A percentile compares a stretch with the other conserved stretches of the same genome.
phyloP scores from a whole-genome alignment of 2,329 filamentous ascomycete species.

The Neophaeococcomyces mojaviensis region DNA sequence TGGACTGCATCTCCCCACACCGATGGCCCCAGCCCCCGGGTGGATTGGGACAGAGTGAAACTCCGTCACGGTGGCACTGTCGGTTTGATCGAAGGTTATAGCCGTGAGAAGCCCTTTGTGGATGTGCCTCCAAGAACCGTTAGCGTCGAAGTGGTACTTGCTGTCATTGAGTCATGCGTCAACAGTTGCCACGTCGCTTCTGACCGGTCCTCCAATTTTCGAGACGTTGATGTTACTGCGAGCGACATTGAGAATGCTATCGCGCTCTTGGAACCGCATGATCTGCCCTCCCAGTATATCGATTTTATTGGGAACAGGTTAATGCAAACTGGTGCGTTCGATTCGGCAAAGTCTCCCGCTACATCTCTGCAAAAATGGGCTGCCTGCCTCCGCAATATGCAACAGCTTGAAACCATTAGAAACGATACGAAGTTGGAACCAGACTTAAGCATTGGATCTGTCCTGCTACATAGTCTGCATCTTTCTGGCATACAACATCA shows the following conservation, averaged over 20 bases:
- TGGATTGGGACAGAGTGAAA: constrained; percentile 16
- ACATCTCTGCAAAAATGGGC: constrained; percentile 1
- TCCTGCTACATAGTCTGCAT: constrained; percentile 14
- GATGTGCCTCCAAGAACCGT: constrained; percentile 43
- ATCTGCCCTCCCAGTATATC: constrained; percentile 25
- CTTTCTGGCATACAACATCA: constrained; percentile 29
- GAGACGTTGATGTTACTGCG: background rate
- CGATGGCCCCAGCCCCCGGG: constrained; percentile 3
- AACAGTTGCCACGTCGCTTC: constrained; percentile 37
- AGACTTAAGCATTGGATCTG: constrained; percentile 11
- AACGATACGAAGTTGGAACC: background rate
- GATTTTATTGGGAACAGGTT: constrained; percentile 42
- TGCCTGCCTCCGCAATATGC: background rate
- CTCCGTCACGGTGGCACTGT: constrained; percentile 11
- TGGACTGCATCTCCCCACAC: constrained; percentile 25
- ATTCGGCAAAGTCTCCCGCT: constrained; percentile 28
- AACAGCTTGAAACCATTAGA: constrained; percentile 3
- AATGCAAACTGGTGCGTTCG: constrained; percentile 42
- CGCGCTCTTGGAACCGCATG: constrained; percentile 30
- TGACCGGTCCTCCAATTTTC: constrained; percentile 19
- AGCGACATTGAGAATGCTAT: constrained; percentile 35
- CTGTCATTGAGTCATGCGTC: constrained; percentile 47
- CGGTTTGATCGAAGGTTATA: constrained; percentile 16
- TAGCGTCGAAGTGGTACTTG: constrained; percentile 51
- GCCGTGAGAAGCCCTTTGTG: constrained; percentile 26